Evolutionary conservation across 345 rosid genomes (phyloP), one percentile per base, ranked within the genome.

Genomic region (Sisymbrium irio): DNA sequence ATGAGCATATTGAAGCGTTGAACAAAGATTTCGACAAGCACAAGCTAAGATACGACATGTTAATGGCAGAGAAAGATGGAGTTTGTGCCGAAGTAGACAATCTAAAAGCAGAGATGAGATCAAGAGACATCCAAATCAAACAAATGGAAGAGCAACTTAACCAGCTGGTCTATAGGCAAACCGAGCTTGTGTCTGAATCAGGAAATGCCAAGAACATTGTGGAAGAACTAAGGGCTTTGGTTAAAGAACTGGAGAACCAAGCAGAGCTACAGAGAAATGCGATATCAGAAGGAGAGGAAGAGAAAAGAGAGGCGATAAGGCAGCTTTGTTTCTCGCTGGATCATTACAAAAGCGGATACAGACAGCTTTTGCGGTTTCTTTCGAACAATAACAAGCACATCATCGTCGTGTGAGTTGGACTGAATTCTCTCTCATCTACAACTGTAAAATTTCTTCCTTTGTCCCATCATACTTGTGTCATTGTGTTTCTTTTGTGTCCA

Each of bases 321-420:
- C 98, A 90, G 69, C 96, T 93, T 65, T 89, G 91, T 76, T 86
- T 90, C 80, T 83, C 93, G 10, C 58, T 93, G 75, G 98, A 90
- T 55, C 88, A 93, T 66, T 93, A 85, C 77, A 84, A 84, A 81
- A 86, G 78, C 9, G 90, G 89, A 22, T 90, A 93, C 42, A 84
- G 82, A 55, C 82, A 88, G 67, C 82, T 88, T 59, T 68, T 83
- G 44, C 72, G 78, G 69, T 84, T 84, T 45, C 75, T 90, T 77
- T 46, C 80, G 25, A 79, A 74, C 39, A 76, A 30, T 7, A 76
- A 65, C 50, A 65, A 72, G 70, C 87, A 77, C 22, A 78, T 74
- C 58, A 74, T 82, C 54, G 82, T 85, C 65, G 80, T 76, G 25
- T 76, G 65, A 69, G 41, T 30, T 59, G 6, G 58, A 73, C 18